These are phyloP conservation scores for Aspergillus avenaceus DNA, from an alignment of 495 filamentous ascomycete genomes.

Conservation along the genomic window DNA sequence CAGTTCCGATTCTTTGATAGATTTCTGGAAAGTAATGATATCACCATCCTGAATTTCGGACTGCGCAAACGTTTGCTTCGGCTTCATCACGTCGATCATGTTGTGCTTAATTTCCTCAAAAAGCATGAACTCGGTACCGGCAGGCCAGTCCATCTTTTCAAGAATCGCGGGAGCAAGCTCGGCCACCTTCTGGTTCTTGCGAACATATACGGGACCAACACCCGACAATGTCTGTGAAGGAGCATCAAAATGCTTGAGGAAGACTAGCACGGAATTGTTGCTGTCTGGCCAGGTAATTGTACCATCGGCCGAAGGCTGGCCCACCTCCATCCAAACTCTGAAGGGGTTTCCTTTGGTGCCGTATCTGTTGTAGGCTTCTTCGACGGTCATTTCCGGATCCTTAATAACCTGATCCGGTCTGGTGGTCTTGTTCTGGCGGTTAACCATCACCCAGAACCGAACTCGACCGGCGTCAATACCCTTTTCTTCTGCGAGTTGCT, in stretches of 20 bases:
- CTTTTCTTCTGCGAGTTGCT: conserved; percentile 64
- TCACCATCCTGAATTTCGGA: conserved; percentile 97
- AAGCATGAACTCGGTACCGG: conserved; percentile 57
- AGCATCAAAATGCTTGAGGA: conserved; percentile 88
- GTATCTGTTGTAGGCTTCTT: conserved; percentile 68
- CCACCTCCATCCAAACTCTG: conserved; percentile 80
- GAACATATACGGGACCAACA: conserved; percentile 77
- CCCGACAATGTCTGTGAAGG: conserved; percentile 70
- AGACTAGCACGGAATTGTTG: conserved; percentile 69
- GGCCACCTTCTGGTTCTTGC: conserved; percentile 77
- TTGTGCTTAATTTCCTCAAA: conserved; percentile 96
- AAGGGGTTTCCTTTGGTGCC: conserved; percentile 70
- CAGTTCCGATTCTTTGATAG: conserved; percentile 58
- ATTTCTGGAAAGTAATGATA: conserved; percentile 87
- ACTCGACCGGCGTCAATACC: conserved; percentile 54
- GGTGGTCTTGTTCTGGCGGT: conserved; percentile 94
- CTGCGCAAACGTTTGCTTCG: conserved; percentile 78
- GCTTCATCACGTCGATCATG: conserved; percentile 95
- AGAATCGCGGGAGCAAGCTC: conserved; percentile 80
- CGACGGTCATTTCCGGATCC: conserved; percentile 73
- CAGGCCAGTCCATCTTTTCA: conserved; percentile 83
- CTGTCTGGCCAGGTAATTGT: conserved; percentile 64
- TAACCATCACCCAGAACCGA: conserved; percentile 95
- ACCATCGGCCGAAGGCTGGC: conserved; percentile 61
- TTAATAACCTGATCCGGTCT: conserved; percentile 82